Evolutionary conservation across 2,329 filamentous ascomycete species (phyloP).

Genomic region (Hymenoscyphus linearis): DNA sequence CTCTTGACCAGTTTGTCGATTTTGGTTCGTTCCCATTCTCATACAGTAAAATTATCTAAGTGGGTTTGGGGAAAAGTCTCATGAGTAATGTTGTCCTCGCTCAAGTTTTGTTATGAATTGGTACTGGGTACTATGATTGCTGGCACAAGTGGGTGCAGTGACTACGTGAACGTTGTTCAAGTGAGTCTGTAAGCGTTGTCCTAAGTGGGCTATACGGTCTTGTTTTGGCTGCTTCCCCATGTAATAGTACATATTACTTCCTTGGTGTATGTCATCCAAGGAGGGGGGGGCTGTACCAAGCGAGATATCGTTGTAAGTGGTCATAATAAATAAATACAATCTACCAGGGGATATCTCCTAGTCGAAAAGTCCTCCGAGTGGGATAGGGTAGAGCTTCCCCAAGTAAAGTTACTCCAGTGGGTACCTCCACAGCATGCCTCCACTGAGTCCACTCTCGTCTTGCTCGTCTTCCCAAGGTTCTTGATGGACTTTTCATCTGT

Average conservation of each 20-base stretch:
- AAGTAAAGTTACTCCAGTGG: neutral
- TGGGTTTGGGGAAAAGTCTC: neutral
- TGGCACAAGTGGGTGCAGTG: neutral
- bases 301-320: neutral
- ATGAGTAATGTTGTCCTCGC: neutral
- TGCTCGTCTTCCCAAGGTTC: neutral
- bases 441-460: neutral
- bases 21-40: neutral
- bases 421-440: neutral
- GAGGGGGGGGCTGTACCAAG: neutral
- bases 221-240: neutral
- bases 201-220: neutral
- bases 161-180: neutral
- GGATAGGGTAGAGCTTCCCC: neutral
- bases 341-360: neutral
- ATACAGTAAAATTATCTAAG: neutral
- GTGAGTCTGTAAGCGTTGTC: neutral
- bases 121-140: neutral
- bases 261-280: neutral
- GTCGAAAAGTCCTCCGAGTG: neutral
- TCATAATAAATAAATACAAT: neutral
- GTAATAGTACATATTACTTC: neutral
- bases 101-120: neutral
- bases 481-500: constrained; percentile 9
- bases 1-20: neutral